These are phyloP conservation scores for Chlamydomonas sp. DNA, from an alignment of 139 green algal species.

Conservation along the genomic window DNA sequence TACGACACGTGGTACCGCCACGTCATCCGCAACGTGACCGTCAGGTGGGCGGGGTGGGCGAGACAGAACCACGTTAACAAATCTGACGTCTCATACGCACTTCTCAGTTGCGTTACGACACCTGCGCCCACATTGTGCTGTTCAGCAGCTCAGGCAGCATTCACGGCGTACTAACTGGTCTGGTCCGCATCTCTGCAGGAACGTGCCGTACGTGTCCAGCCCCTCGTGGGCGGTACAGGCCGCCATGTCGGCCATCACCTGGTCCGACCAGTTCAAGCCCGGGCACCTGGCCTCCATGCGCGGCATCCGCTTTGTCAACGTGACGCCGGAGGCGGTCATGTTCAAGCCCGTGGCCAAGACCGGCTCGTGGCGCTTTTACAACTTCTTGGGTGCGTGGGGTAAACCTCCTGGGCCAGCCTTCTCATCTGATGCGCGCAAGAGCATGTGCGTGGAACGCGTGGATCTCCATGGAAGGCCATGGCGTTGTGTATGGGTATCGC, in stretches of 20 bases:
- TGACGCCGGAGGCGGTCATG: neutral
- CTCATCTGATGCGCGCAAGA: too few relatives aligned
- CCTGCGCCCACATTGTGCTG: neutral
- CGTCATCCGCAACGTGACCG: neutral
- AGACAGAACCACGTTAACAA: too few relatives aligned
- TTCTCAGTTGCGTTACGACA: too few relatives aligned
- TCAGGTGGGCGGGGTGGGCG: neutral
- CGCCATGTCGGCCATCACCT: neutral
- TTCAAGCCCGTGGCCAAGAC: neutral
- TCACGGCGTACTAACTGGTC: too few relatives aligned
- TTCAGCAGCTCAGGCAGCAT: neutral
- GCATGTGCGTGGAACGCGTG: neutral
- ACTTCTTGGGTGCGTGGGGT: neutral
- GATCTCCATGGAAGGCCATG: too few relatives aligned
- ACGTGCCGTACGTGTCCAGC: too few relatives aligned
- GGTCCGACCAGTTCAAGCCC: constrained; percentile 1
- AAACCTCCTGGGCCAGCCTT: too few relatives aligned
- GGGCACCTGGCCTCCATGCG: neutral
- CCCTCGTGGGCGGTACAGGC: neutral
- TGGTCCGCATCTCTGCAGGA: neutral
- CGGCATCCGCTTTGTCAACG: neutral
- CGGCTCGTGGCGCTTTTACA: constrained; percentile 1
- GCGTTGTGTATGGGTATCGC: too few relatives aligned
- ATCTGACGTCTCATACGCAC: too few relatives aligned
- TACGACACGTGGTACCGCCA: neutral